These are phyloP conservation scores for Colletotrichum neosansevieriae DNA, from an alignment of 2,329 filamentous ascomycete species.

Conservation along the genomic window DNA sequence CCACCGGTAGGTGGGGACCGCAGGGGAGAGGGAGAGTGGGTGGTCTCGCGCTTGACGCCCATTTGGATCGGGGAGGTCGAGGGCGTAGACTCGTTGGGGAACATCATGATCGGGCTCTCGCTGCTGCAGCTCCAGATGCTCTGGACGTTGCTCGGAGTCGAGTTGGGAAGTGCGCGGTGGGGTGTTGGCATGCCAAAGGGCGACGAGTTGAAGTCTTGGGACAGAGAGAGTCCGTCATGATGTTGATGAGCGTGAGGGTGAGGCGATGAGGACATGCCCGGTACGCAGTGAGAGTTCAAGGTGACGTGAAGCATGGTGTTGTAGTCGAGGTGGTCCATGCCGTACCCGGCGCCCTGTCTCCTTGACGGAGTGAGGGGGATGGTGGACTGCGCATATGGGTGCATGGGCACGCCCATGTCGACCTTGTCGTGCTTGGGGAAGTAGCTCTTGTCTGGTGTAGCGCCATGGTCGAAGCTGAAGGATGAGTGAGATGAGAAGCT, in stretches of 20 bases:
- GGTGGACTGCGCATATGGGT: constrained; percentile 25
- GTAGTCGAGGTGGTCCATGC: constrained; percentile 51
- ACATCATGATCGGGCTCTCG: constrained; percentile 57
- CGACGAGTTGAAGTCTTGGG: constrained; percentile 40
- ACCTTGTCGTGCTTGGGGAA: constrained; percentile 36
- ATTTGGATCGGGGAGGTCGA: constrained; percentile 48
- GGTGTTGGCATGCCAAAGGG: constrained; percentile 41
- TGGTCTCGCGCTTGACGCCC: constrained; percentile 52
- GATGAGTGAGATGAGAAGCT: constrained; percentile 45
- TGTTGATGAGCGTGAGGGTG: constrained; percentile 24
- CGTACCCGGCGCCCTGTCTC: constrained; percentile 33
- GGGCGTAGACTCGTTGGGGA: constrained; percentile 45
- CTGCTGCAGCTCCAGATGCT: constrained; percentile 55
- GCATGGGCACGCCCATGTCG: constrained; percentile 35
- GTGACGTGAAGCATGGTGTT: constrained; percentile 52
- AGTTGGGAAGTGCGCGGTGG: constrained; percentile 48
- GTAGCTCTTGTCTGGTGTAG: constrained; percentile 36
- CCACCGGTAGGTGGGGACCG: constrained; percentile 49
- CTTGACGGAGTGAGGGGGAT: constrained; percentile 36
- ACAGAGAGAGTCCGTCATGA: constrained; percentile 25
- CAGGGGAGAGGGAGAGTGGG: constrained; percentile 47
- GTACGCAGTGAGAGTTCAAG: constrained; percentile 40
- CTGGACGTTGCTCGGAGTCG: constrained; percentile 52
- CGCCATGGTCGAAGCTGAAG: constrained; percentile 42
- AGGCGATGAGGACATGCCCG: constrained; percentile 36